Evolutionary conservation across 2,329 filamentous ascomycete species (phyloP).

Genomic region (Colletotrichum phormii): DNA sequence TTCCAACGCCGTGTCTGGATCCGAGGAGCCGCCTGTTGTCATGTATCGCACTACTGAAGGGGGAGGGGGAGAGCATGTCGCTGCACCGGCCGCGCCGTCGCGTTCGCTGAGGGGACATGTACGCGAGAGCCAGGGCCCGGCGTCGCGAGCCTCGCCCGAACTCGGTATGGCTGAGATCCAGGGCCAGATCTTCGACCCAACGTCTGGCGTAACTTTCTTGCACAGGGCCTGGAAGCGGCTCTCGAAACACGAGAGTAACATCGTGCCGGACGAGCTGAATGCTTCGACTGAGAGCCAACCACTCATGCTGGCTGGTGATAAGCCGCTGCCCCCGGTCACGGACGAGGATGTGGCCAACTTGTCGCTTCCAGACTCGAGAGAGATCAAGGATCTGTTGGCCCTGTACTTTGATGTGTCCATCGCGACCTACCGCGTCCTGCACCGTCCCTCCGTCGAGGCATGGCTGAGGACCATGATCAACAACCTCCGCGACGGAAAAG

Average conservation of each 20-base stretch:
- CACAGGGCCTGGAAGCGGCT: constrained; percentile 65
- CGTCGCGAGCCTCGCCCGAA: constrained; percentile 44
- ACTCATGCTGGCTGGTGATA: constrained; percentile 62
- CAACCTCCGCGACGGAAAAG: constrained; percentile 49
- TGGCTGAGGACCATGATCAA: constrained; percentile 58
- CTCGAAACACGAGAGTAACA: constrained; percentile 52
- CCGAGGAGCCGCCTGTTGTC: constrained; percentile 16
- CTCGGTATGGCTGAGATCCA: constrained; percentile 53
- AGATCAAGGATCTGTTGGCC: constrained; percentile 51
- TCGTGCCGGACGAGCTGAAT: constrained; percentile 41
- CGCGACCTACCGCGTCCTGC: constrained; percentile 69
- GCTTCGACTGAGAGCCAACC: constrained; percentile 52
- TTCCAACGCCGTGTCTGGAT: constrained; percentile 2
- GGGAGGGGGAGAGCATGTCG: not conserved
- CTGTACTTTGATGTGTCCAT: constrained; percentile 71
- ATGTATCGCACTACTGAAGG: constrained; percentile 20
- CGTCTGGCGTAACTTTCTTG: constrained; percentile 67
- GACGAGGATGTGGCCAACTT: constrained; percentile 47
- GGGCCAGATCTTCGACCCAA: constrained; percentile 66
- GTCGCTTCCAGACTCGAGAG: constrained; percentile 51
- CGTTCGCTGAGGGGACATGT: constrained; percentile 8
- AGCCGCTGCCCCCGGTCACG: constrained; percentile 52
- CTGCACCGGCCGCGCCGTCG: not conserved
- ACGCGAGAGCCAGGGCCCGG: constrained; percentile 24
- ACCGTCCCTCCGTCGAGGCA: constrained; percentile 61